Evolutionary conservation across 768 basidiomycete species (phyloP).

Genomic region (Coprinopsis cinerea): DNA sequence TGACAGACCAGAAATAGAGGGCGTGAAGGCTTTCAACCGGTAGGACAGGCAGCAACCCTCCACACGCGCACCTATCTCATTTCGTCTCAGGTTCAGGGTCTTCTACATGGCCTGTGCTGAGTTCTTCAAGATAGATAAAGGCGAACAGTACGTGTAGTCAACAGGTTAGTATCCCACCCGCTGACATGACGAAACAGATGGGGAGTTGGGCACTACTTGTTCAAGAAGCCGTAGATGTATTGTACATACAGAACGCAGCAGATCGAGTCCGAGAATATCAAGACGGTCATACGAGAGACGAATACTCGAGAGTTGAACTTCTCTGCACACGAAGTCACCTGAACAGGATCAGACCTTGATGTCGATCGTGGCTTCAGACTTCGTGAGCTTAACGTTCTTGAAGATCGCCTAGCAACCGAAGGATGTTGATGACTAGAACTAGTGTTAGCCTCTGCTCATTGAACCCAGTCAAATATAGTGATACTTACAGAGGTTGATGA

Average conservation of each 20-base stretch:
- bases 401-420: slow-evolving; percentile 68
- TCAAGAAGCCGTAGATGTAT: slow-evolving; percentile 23
- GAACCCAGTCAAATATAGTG: background rate
- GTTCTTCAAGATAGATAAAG: slow-evolving; percentile 54
- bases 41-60: slow-evolving; percentile 10
- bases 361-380: background rate
- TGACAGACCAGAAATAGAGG: slow-evolving; percentile 43
- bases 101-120: slow-evolving; percentile 72
- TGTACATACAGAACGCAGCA: slow-evolving; percentile 12
- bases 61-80: background rate
- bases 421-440: slow-evolving; percentile 69
- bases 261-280: background rate
- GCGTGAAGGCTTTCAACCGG: slow-evolving; percentile 55
- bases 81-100: slow-evolving; percentile 47
- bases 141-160: slow-evolving; percentile 49
- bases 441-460: slow-evolving; percentile 7
- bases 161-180: slow-evolving; percentile 2
- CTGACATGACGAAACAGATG: slow-evolving; percentile 29
- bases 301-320: too few relatives aligned
- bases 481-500: slow-evolving; percentile 79
- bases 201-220: slow-evolving; percentile 54
- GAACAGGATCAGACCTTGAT: too few relatives aligned
- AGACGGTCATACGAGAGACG: too few relatives aligned
- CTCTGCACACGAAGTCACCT: too few relatives aligned
- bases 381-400: slow-evolving; percentile 35